These are phyloP conservation scores for Fusarium pseudonygamai DNA, from an alignment of 2,329 filamentous ascomycete species.

Conservation along the genomic window DNA sequence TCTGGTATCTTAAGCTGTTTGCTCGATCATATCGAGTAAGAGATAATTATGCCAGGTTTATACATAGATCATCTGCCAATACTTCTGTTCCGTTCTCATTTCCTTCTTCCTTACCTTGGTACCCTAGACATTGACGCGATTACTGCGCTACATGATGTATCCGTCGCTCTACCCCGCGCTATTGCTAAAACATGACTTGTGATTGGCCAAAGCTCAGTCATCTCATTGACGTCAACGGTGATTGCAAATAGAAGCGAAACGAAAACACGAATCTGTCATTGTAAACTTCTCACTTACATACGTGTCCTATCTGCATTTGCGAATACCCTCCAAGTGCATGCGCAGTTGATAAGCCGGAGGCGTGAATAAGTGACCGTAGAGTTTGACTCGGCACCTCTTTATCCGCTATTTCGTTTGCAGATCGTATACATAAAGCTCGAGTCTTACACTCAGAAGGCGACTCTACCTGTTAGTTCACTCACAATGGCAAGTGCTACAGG, in stretches of 20 bases:
- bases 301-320: not conserved
- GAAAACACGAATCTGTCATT: constrained; percentile 9
- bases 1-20: constrained; percentile 13
- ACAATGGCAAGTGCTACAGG: constrained; percentile 76
- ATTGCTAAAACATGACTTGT: constrained; percentile 37
- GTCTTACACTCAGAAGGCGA: not conserved
- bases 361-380: not conserved
- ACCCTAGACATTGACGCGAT: constrained; percentile 33
- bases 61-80: not conserved
- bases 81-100: not conserved
- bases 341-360: not conserved
- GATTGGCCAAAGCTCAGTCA: constrained; percentile 38
- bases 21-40: constrained; percentile 39
- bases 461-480: not conserved
- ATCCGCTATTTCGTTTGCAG: not conserved
- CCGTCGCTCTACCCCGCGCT: constrained; percentile 30
- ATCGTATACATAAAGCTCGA: not conserved
- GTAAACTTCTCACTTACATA: constrained; percentile 1
- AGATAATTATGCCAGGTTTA: not conserved
- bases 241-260: constrained; percentile 5
- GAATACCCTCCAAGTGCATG: not conserved
- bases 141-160: constrained; percentile 29
- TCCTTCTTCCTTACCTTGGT: not conserved
- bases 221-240: constrained; percentile 39
- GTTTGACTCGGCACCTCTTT: not conserved